A percentile compares a stretch with the other conserved stretches of the same genome.
Evolutionary conservation across 352 stramenopile genomes (phyloP).

Genomic region (Pythium insidiosum): DNA sequence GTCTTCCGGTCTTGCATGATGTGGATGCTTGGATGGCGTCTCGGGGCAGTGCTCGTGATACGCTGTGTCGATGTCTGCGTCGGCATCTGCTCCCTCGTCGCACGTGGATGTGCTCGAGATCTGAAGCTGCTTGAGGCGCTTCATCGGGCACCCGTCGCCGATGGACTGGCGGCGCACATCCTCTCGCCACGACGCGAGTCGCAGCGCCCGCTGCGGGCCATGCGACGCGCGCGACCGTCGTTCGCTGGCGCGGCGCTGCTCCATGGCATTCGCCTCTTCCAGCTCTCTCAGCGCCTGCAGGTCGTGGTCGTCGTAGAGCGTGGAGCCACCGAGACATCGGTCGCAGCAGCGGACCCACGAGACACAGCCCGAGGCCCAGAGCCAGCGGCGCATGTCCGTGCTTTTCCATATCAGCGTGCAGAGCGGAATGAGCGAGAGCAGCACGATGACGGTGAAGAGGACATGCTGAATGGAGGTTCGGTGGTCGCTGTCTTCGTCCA

Average conservation of each 20-base stretch:
- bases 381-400: conserved; percentile 17
- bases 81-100: too few relatives aligned
- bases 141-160: too few relatives aligned
- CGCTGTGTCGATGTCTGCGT: too few relatives aligned
- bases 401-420: conserved; percentile 42
- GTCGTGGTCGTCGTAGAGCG: conserved; percentile 44
- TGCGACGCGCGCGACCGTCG: not conserved
- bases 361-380: conserved; percentile 18
- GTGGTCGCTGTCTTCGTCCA: not conserved
- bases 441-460: conserved; percentile 32
- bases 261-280: conserved; percentile 18
- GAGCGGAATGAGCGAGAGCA: conserved; percentile 32
- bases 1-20: too few relatives aligned
- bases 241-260: conserved; percentile 3
- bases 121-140: conserved; percentile 45
- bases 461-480: conserved; percentile 25
- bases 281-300: conserved; percentile 45
- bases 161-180: conserved; percentile 36
- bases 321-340: conserved; percentile 20
- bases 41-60: too few relatives aligned
- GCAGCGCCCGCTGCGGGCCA: conserved; percentile 22
- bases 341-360: conserved; percentile 28
- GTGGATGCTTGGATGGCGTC: too few relatives aligned
- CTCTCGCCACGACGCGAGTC: conserved; percentile 52
- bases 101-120: too few relatives aligned